Evolutionary conservation across 768 basidiomycete species (phyloP), one percentile per base, ranked within the genome.

Genomic region (Pholiota microspora): DNA sequence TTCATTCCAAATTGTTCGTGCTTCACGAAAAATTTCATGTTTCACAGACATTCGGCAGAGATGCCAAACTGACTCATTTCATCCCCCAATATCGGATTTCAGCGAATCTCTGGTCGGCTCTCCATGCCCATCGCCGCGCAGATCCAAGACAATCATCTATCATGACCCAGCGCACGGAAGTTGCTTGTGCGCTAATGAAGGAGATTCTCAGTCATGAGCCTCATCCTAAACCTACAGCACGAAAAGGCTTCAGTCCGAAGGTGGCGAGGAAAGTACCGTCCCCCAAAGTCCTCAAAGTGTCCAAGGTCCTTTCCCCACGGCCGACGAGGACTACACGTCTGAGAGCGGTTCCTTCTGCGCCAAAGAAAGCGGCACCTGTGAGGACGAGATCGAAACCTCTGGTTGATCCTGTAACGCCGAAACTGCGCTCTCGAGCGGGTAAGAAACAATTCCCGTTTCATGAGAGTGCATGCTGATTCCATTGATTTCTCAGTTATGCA

Each of bases 91-190:
- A 86, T 60, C 76, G 71, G 25, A 76, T 81, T 1, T 69, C 77
- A 0, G 73, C 78, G 0, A 82, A 88, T 61, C 73, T 94, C 23
- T 89, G 86, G 84, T 70, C 83, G 42, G 83, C 86, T 0, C 70
- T 94, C 16, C 85, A 89, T 62, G 78, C 82, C 16, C 90, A 94
- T 67, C 79, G 82, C 12, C 73, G 71, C 4, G 71, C 67, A 7
- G 74, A 80, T 51, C 56, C 69, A 0, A 68, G 78, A 21, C 77
- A 82, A 63, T 74, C 71, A 51, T 53, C 67, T 0, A 62, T 76
- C 1, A 75, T 90, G 36, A 69, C 78, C 7, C 62, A 70, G n/a
- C 82, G 84, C 45, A 73, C 81, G 1, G 81, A 79, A 9, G 70
- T 78, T 12, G 87, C 83, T 0, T 83, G 78, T 58, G 66, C 58